phyloP scores from a whole-genome alignment of 2,329 filamentous ascomycete species.

The Talaromyces sp. region DNA sequence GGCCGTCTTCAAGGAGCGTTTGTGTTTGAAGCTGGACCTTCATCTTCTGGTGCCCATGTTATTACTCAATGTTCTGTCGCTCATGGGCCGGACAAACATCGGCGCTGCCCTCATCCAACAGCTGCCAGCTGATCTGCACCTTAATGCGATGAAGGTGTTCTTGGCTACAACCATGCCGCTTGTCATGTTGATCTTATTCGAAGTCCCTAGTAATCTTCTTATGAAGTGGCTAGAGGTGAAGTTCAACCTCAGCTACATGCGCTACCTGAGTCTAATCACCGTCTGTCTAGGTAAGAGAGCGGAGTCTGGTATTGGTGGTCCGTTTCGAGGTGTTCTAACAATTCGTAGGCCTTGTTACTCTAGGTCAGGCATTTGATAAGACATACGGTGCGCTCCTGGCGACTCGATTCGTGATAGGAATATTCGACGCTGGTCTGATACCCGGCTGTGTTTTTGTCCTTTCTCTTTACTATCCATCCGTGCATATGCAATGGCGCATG shows the following conservation, averaged over 20 bases:
- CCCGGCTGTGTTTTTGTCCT: conserved; percentile 2
- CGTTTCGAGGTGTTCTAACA: not conserved
- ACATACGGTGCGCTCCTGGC: not conserved
- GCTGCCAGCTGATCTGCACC: not conserved
- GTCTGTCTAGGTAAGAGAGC: not conserved
- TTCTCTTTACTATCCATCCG: conserved; percentile 4
- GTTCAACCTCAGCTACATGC: conserved; percentile 1
- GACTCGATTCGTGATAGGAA: conserved; percentile 3
- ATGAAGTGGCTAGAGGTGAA: conserved; percentile 6
- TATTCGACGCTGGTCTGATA: conserved; percentile 6
- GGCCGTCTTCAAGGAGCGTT: conserved; percentile 2
- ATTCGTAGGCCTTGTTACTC: not conserved
- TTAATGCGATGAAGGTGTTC: not conserved
- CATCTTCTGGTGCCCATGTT: not conserved
- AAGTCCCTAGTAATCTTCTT: not conserved
- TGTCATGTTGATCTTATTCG: conserved; percentile 4
- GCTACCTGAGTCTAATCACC: conserved; percentile 3
- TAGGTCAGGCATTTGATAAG: conserved; percentile 7
- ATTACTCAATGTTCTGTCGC: conserved; percentile 4
- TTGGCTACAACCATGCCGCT: not conserved
- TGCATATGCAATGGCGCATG: conserved; percentile 9
- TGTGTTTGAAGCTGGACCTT: not conserved
- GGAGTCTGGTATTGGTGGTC: not conserved
- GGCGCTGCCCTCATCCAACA: conserved; percentile 1
- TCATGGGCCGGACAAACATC: conserved; percentile 7